Conservation (phyloP, 371 early-diverging fungal species). For the Blakeslea trispora region DNA sequence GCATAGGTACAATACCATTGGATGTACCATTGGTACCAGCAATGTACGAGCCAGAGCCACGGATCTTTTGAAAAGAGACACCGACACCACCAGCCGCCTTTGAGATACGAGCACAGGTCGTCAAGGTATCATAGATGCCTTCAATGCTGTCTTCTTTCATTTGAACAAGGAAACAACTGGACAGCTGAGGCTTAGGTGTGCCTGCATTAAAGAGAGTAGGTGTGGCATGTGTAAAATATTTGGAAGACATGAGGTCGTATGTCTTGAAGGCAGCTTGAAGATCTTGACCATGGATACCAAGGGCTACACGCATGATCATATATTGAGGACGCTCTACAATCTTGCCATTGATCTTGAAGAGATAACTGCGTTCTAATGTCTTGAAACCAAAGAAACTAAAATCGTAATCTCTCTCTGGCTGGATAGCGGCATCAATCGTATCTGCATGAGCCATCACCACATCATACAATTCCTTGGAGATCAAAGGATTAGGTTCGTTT, state of each 20-base stretch:
- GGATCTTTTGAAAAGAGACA: conserved; percentile 94
- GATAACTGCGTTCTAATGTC: conserved; percentile 96
- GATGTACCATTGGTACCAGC: conserved; percentile 98
- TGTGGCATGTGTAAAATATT: conserved; percentile 98
- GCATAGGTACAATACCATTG: conserved; percentile 98
- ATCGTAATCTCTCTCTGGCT: conserved; percentile 95
- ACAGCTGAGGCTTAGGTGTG: conserved; percentile 94
- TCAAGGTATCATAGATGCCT: conserved; percentile 98
- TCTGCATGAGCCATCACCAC: conserved; percentile 80
- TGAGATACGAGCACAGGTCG: conserved; percentile 96
- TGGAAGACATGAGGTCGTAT: conserved; percentile 94
- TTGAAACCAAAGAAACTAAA: conserved; percentile 99
- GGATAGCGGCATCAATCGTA: conserved; percentile 87
- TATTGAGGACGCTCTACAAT: conserved; percentile 98
- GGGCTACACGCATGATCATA: conserved; percentile 98
- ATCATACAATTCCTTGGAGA: conserved; percentile 79
- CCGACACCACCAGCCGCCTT: conserved; percentile 99
- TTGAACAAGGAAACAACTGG: conserved; percentile 95
- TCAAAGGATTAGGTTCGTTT: conserved; percentile 81
- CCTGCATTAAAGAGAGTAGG: conserved; percentile 99
- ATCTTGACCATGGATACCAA: conserved; percentile 97
- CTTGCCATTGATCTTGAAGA: conserved; percentile 84
- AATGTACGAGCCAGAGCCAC: conserved; percentile 95
- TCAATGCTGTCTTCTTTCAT: conserved; percentile 98
- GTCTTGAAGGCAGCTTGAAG: conserved; percentile 95